Conservation (phyloP, 2,329 filamentous ascomycete genomes). For the Aureobasidium pullulans region DNA sequence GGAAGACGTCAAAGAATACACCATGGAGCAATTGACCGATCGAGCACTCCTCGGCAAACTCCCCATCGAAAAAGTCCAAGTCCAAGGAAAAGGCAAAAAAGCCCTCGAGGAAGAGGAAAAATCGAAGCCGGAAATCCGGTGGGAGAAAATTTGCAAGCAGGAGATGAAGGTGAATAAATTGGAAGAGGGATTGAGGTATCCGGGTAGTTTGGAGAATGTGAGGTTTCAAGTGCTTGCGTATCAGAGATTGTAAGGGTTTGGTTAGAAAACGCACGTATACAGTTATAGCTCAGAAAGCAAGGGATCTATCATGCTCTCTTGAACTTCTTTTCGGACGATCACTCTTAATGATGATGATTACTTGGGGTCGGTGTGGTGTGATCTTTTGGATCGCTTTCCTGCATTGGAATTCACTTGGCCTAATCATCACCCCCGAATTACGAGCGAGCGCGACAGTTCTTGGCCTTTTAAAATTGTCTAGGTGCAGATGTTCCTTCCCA, state of each 20-base stretch:
- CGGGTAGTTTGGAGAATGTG: constrained; percentile 4
- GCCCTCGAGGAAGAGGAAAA: neutral
- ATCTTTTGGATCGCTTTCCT: no score
- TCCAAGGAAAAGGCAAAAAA: neutral
- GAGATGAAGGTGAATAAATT: neutral
- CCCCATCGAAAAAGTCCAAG: neutral
- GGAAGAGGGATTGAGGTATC: constrained; percentile 6
- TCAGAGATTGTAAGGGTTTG: neutral
- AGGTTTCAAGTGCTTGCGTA: neutral
- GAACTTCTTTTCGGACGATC: no score
- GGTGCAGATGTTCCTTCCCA: no score
- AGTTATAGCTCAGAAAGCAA: no score
- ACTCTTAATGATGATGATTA: no score
- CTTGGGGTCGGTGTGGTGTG: no score
- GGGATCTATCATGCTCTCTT: no score
- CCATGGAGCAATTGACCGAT: neutral
- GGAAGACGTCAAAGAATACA: neutral
- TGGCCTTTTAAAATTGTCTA: no score
- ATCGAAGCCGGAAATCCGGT: neutral
- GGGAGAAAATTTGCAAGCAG: neutral
- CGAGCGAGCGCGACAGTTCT: no score
- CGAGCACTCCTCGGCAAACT: neutral
- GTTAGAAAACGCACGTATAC: no score
- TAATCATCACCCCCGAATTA: no score
- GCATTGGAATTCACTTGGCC: no score